A percentile compares a stretch with the other conserved stretches of the same genome.
Evolutionary conservation across 495 filamentous ascomycete genomes (phyloP).

Genomic region (Parmelia sp.): DNA sequence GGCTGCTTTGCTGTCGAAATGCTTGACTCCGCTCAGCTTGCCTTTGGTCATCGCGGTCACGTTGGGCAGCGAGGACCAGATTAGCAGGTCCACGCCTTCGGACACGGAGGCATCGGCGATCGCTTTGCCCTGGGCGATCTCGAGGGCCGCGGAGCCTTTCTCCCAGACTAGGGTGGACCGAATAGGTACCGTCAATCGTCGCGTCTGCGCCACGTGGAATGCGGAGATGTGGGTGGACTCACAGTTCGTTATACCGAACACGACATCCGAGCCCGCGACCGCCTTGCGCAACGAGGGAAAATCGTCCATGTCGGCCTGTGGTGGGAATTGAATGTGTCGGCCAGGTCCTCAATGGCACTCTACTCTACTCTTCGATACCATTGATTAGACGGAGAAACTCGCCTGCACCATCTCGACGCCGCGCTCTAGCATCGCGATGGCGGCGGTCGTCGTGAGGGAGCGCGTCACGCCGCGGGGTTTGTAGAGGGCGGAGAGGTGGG

Average conservation of each 20-base stretch:
- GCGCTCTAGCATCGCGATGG: conserved; percentile 19
- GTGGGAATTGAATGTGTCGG: no score
- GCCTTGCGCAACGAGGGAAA: conserved; percentile 42
- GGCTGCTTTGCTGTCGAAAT: not conserved
- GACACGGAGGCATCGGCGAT: conserved; percentile 44
- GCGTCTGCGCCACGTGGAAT: no score
- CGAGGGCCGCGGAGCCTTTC: conserved; percentile 37
- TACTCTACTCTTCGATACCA: no score
- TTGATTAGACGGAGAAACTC: not conserved
- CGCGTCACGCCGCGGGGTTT: conserved; percentile 32
- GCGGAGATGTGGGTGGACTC: no score
- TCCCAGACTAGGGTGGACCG: no score
- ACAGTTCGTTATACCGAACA: conserved; percentile 53
- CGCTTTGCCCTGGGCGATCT: conserved; percentile 49
- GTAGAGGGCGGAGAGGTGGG: conserved; percentile 27
- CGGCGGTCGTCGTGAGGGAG: conserved; percentile 20
- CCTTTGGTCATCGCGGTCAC: conserved; percentile 34
- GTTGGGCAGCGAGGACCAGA: conserved; percentile 29
- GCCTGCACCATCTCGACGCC: conserved; percentile 22
- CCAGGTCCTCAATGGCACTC: no score
- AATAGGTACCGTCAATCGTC: no score
- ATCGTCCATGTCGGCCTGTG: conserved; percentile 47
- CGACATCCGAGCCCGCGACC: conserved; percentile 46
- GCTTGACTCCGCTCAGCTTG: conserved; percentile 35
- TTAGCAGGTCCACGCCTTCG: conserved; percentile 27